Evolutionary conservation across 202 grass and related monocot species (phyloP).

Genomic region (Setaria italica): DNA sequence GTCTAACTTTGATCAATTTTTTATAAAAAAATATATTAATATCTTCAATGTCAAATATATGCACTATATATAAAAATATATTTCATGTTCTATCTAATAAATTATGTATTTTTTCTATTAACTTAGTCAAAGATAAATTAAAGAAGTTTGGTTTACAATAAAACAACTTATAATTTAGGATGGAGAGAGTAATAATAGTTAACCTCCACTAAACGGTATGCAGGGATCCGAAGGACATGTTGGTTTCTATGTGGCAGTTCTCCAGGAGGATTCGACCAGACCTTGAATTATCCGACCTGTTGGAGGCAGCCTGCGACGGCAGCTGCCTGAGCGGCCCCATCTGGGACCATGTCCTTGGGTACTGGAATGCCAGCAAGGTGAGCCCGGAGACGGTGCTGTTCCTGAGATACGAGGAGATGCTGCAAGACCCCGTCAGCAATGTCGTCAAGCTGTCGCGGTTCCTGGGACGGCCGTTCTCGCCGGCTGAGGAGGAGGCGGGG

Average conservation of each 20-base stretch:
- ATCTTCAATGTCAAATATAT: too few species aligned
- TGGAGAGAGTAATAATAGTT: too few species aligned
- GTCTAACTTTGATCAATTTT: too few species aligned
- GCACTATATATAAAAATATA: too few species aligned
- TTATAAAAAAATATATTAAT: too few species aligned
- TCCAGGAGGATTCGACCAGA: neutral
- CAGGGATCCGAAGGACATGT: conserved; percentile 44
- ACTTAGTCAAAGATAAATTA: too few species aligned
- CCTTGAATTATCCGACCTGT: neutral
- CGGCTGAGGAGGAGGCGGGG: conserved; percentile 38
- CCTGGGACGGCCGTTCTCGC: conserved; percentile 44
- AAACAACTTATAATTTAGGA: too few species aligned
- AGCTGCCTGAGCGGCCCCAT: conserved; percentile 32
- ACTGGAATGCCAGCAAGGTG: conserved; percentile 44
- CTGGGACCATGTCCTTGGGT: conserved; percentile 59
- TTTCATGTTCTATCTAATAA: too few species aligned
- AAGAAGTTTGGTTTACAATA: too few species aligned
- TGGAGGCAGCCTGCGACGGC: conserved; percentile 54
- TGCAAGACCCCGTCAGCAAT: neutral
- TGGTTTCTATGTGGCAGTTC: conserved; percentile 37
- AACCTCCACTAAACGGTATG: too few species aligned
- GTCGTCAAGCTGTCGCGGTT: conserved; percentile 44
- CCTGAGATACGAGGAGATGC: conserved; percentile 62
- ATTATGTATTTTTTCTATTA: too few species aligned
- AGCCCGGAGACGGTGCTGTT: conserved; percentile 42